Conservation (phyloP, 805 yeast species). For the Starmera caribaea region DNA sequence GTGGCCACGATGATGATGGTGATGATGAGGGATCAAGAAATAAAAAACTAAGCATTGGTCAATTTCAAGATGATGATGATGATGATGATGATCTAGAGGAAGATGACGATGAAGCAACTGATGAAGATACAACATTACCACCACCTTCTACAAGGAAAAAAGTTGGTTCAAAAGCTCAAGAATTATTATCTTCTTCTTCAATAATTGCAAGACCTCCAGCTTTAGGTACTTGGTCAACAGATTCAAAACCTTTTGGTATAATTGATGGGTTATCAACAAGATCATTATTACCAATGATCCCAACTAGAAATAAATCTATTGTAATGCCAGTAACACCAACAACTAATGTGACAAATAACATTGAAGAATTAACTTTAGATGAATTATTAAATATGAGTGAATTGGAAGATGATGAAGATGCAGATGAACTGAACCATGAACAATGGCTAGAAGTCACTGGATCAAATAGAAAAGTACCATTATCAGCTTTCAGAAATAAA, state of each 20-base stretch:
- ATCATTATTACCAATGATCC: conserved; percentile 45
- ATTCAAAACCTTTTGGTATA: conserved; percentile 80
- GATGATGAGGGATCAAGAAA: conserved; percentile 2
- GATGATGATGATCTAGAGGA: conserved; percentile 17
- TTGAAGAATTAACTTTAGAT: conserved; percentile 49
- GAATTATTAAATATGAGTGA: conserved; percentile 85
- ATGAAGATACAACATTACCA: conserved; percentile 82
- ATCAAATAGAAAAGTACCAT: conserved; percentile 52
- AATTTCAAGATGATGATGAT: conserved; percentile 19
- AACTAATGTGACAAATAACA: conserved; percentile 13
- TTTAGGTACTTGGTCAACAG: conserved; percentile 85
- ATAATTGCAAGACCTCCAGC: conserved; percentile 87
- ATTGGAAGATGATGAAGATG: conserved; percentile 63
- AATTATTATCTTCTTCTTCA: conserved; percentile 79
- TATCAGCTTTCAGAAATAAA: conserved; percentile 86
- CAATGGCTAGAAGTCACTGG: conserved; percentile 24
- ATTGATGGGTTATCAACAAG: conserved; percentile 92
- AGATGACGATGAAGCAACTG: conserved; percentile 85
- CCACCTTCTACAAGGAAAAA: conserved; percentile 47
- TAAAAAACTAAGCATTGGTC: conserved; percentile 6
- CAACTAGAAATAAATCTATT: conserved; percentile 13
- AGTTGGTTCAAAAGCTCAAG: conserved; percentile 78
- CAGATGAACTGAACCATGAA: conserved; percentile 25
- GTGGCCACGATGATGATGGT: conserved; percentile 5
- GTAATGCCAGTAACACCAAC: conserved; percentile 14